These are phyloP conservation scores for Coffea eugenioides DNA, from an alignment of 257 asterid genomes.

Conservation along the genomic window DNA sequence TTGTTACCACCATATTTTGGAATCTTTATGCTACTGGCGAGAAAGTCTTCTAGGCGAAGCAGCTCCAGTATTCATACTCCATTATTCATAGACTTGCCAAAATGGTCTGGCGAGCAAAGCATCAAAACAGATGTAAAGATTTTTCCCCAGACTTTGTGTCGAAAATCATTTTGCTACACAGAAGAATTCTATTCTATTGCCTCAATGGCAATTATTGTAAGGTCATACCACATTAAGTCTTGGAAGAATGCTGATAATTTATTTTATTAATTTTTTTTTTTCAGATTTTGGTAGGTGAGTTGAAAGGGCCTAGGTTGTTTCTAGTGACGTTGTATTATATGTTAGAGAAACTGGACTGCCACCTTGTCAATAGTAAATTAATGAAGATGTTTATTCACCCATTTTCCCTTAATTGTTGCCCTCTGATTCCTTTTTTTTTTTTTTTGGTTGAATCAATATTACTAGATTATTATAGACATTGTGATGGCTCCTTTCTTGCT, in stretches of 20 bases:
- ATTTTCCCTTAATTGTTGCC: not conserved
- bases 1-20: constrained; percentile 76
- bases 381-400: not conserved
- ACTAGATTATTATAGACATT: too few species aligned
- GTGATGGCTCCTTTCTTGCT: too few species aligned
- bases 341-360: not conserved
- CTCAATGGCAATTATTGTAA: not conserved
- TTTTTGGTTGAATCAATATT: not conserved
- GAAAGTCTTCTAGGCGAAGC: constrained; percentile 59
- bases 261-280: not conserved
- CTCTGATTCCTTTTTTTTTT: not conserved
- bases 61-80: not conserved
- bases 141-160: too few species aligned
- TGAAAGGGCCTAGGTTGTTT: not conserved
- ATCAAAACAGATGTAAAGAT: not conserved
- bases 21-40: constrained; percentile 86
- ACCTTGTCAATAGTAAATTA: not conserved
- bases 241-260: not conserved
- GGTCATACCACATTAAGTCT: not conserved
- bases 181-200: too few species aligned
- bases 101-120: not conserved
- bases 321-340: not conserved
- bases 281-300: not conserved
- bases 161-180: not conserved
- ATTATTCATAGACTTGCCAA: not conserved